Conservation (phyloP, 768 basidiomycete genomes). For the Serendipita indica region DNA sequence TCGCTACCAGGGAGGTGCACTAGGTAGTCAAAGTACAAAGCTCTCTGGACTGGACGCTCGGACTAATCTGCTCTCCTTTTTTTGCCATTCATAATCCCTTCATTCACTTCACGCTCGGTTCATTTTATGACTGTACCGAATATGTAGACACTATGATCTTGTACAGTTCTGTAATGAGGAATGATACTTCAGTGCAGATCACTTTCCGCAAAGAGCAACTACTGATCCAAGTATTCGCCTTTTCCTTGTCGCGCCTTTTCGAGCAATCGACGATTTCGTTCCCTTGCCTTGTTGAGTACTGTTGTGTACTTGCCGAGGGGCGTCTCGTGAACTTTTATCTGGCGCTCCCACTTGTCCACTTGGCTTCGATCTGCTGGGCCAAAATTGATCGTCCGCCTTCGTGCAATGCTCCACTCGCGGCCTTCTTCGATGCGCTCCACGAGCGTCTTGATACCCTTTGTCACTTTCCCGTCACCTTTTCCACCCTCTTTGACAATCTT, state of each 20-base stretch:
- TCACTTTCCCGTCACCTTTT: conserved; percentile 19
- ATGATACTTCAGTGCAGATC: too few relatives aligned
- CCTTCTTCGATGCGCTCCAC: conserved; percentile 83
- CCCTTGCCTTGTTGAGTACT: conserved; percentile 65
- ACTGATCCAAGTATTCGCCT: conserved; percentile 10
- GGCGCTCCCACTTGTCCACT: conserved; percentile 60
- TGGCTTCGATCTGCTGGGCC: conserved; percentile 54
- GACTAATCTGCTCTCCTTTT: too few relatives aligned
- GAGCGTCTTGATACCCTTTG: conserved; percentile 44
- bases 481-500: conserved; percentile 37
- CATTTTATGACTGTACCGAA: too few relatives aligned
- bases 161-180: too few relatives aligned
- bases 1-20: too few relatives aligned
- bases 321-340: conserved; percentile 38
- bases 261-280: conserved; percentile 34
- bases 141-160: too few relatives aligned
- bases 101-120: too few relatives aligned
- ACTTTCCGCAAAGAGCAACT: too few relatives aligned
- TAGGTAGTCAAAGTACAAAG: too few relatives aligned
- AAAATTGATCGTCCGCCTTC: conserved; percentile 55
- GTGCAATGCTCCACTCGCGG: conserved; percentile 57
- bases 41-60: too few relatives aligned
- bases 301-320: conserved; percentile 74
- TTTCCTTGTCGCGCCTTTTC: conserved; percentile 43
- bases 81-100: too few relatives aligned